Conservation (phyloP, 2,329 filamentous ascomycete species). For the Microdochium nivale region DNA sequence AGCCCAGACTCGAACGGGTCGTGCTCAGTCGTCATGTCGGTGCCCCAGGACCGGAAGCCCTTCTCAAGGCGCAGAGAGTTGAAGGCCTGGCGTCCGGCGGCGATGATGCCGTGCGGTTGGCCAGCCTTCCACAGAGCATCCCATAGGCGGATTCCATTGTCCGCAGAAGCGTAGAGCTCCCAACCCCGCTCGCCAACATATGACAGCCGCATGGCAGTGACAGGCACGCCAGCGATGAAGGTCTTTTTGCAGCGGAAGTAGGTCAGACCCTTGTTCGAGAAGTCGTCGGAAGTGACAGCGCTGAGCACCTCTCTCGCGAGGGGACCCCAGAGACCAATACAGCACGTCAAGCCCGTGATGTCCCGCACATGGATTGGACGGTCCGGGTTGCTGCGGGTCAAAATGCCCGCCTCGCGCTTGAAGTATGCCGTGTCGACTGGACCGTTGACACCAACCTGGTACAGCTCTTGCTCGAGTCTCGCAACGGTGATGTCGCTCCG, state of each 20-base stretch:
- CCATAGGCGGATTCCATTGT: conserved; percentile 50
- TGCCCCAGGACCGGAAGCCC: conserved; percentile 47
- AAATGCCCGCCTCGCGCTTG: conserved; percentile 38
- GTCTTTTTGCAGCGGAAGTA: conserved; percentile 41
- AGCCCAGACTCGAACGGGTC: conserved; percentile 52
- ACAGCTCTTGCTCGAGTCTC: conserved; percentile 36
- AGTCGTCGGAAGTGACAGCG: conserved; percentile 33
- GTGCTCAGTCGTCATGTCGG: conserved; percentile 53
- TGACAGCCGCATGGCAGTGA: conserved; percentile 45
- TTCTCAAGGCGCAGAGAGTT: conserved; percentile 51
- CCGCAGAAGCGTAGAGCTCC: conserved; percentile 53
- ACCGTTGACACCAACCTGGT: conserved; percentile 49
- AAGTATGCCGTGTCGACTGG: conserved; percentile 46
- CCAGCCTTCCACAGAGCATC: conserved; percentile 48
- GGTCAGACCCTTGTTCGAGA: conserved; percentile 34
- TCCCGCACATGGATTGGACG: conserved; percentile 45
- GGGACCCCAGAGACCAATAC: conserved; percentile 56
- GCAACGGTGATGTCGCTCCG: conserved; percentile 49
- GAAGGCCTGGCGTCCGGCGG: conserved; percentile 49
- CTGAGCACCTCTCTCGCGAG: conserved; percentile 41
- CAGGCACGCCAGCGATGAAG: conserved; percentile 45
- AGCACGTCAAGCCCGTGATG: conserved; percentile 50
- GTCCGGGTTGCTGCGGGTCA: conserved; percentile 28
- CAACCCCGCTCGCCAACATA: conserved; percentile 54
- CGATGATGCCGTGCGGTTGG: conserved; percentile 43